Evolutionary conservation across 371 early-diverging fungal genomes (phyloP).

Genomic region (Mucor indicus): DNA sequence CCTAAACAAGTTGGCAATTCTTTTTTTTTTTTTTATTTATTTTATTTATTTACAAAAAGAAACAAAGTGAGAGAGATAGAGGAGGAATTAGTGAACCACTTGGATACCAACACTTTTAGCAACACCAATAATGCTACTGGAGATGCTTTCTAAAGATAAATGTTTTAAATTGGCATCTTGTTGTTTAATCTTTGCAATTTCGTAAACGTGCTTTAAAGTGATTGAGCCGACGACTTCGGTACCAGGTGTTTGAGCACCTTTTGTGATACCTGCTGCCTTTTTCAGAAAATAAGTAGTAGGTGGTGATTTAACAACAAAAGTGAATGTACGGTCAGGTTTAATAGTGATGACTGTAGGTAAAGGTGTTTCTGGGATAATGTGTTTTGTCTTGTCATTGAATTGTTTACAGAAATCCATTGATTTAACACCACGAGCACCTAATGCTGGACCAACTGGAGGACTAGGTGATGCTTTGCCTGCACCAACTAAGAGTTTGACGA

Average conservation of each 20-base stretch:
- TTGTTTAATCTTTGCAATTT: conserved; percentile 91
- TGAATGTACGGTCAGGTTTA: conserved; percentile 90
- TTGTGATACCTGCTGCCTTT: conserved; percentile 87
- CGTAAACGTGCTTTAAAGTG: conserved; percentile 90
- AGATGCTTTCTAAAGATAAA: conserved; percentile 68
- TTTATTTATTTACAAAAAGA: too few species aligned
- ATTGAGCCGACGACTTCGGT: conserved; percentile 76
- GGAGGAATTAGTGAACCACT: conserved; percentile 65
- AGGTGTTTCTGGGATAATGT: conserved; percentile 80
- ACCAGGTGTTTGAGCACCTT: conserved; percentile 81
- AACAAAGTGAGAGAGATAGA: too few species aligned
- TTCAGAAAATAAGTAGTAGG: conserved; percentile 88
- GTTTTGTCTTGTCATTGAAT: conserved; percentile 96
- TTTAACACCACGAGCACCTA: conserved; percentile 97
- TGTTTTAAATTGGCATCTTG: conserved; percentile 78
- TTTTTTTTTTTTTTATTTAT: background rate
- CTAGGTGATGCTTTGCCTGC: conserved; percentile 94
- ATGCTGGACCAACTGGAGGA: conserved; percentile 95
- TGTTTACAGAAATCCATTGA: conserved; percentile 98
- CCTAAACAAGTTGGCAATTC: too few species aligned
- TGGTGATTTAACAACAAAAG: conserved; percentile 86
- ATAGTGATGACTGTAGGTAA: conserved; percentile 83
- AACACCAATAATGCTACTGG: conserved; percentile 75
- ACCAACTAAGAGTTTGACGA: conserved; percentile 69
- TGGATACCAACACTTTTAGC: conserved; percentile 86